A percentile compares a stretch with the other conserved stretches of the same genome.
These are phyloP conservation scores for Lentinula sp. DNA, from an alignment of 768 basidiomycete species.

Conservation along the genomic window DNA sequence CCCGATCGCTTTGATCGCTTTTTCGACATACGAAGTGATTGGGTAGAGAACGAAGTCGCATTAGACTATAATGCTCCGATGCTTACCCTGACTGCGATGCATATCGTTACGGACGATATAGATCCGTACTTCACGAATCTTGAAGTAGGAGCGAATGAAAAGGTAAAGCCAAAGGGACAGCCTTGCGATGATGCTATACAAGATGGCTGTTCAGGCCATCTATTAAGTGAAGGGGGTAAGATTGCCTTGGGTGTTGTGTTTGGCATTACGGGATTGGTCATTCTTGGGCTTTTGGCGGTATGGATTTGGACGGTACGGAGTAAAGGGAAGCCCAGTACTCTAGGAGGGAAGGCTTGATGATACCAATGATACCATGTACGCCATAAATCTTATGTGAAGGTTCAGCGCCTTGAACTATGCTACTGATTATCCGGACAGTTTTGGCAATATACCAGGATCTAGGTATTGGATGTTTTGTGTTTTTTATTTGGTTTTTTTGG, in stretches of 20 bases:
- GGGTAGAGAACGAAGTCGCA: constrained; percentile 80
- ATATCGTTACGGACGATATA: constrained; percentile 54
- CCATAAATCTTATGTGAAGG: background rate
- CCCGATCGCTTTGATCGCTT: constrained; percentile 71
- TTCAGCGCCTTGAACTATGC: background rate
- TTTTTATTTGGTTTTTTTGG: background rate
- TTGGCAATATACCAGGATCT: background rate
- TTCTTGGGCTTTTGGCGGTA: constrained; percentile 41
- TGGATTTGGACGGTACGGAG: constrained; percentile 23
- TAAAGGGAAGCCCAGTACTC: constrained; percentile 1
- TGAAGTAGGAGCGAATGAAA: constrained; percentile 59
- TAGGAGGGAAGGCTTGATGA: background rate
- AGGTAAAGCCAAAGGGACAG: constrained; percentile 53
- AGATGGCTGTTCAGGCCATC: constrained; percentile 41
- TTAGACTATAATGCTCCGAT: constrained; percentile 88
- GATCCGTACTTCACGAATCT: constrained; percentile 80
- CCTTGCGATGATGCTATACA: constrained; percentile 76
- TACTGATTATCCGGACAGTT: background rate
- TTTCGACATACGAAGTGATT: constrained; percentile 84
- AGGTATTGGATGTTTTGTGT: background rate
- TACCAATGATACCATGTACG: background rate
- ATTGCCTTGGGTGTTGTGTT: constrained; percentile 70
- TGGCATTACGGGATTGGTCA: constrained; percentile 51
- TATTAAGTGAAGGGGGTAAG: constrained; percentile 52
- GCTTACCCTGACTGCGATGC: constrained; percentile 78